Evolutionary conservation across 495 filamentous ascomycete genomes (phyloP).

Genomic region (Peziza echinospora): DNA sequence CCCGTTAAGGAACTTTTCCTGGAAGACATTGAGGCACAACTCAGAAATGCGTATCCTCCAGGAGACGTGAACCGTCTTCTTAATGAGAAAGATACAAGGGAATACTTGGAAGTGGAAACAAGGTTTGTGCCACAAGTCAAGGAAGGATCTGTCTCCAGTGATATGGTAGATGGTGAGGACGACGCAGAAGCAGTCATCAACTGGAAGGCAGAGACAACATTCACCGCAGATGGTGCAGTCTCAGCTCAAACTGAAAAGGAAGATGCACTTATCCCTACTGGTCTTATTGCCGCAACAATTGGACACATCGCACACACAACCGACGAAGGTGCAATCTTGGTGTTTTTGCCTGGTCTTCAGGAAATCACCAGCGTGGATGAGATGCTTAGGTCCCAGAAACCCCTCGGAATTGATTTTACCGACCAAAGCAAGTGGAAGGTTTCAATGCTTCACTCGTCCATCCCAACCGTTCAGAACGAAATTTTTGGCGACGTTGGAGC

Average conservation of each 20-base stretch:
- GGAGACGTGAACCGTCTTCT: slow-evolving; percentile 13
- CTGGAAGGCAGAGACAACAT: slow-evolving; percentile 25
- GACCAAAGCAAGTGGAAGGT: slow-evolving; percentile 26
- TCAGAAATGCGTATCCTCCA: slow-evolving; percentile 17
- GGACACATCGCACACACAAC: slow-evolving; percentile 30
- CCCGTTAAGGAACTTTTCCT: slow-evolving; percentile 33
- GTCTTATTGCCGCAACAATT: slow-evolving; percentile 28
- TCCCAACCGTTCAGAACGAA: slow-evolving; percentile 26
- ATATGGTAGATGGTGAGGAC: slow-evolving; percentile 13
- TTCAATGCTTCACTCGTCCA: slow-evolving; percentile 30
- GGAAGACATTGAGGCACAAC: slow-evolving; percentile 25
- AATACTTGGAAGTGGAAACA: slow-evolving; percentile 22
- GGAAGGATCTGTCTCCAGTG: slow-evolving; percentile 1
- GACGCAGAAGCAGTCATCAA: slow-evolving; percentile 22
- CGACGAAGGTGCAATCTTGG: slow-evolving; percentile 30
- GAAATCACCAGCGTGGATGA: slow-evolving; percentile 26
- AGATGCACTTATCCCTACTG: slow-evolving; percentile 27
- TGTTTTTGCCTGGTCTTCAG: slow-evolving; percentile 35
- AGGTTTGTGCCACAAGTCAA: slow-evolving; percentile 6
- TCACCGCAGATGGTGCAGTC: slow-evolving; percentile 15
- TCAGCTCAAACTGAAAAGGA: slow-evolving; percentile 21
- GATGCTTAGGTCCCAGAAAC: slow-evolving; percentile 11
- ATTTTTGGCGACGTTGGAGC: slow-evolving; percentile 25
- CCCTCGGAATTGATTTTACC: slow-evolving; percentile 26
- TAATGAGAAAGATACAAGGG: slow-evolving; percentile 18